Base-by-base conservation (phyloP, 352 stramenopile species). In the Phytophthora brassicae region DNA sequence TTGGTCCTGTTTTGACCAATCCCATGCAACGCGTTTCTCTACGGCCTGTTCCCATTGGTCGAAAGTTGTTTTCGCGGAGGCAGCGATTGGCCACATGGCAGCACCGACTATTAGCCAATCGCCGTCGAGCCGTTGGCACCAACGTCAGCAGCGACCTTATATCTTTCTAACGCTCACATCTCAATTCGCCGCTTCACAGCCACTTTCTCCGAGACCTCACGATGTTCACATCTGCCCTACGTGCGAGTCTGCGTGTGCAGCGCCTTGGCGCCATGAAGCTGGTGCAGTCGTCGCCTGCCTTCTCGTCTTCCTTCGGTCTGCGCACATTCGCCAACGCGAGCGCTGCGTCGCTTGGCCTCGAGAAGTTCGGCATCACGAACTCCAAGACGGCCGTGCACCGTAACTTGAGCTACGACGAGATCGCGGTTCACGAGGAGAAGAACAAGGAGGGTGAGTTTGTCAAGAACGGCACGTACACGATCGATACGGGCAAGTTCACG, bases 401-500 rank as follows among this genome's bases (percentile, higher is more conserved):
- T 65, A 99, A 99, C 77, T 67, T 99, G 70, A 97, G 84, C 46
- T 99, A 98, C 77, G 89, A 96, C 51, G 83, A 99, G 60, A 89
- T 99, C 41, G 95, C 91, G 39, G 75, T 96, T 54, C 96, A 99
- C 70, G 96, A 99, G 84, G 76, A 94, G 22, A 79, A 75, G 39
- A 98, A 99, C 80, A 90, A 95, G 26, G 96, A 99, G 78, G 81
- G 89, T 45, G 43, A 82, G 63, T 88, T 96, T 42, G 76, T 97
- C 46, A 92, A 90, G 48, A 92, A 94, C 36, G 91, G 95, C 66
- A 98, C 96, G 47, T 99, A 98, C 74, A 90, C 88, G 26, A 97
- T 99, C 46, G 96, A 99, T 75, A 99, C 97, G 48, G 97, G 97
- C 61, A 98, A 98, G 74, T 99, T 98, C 81, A 99, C 97, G 17